Percentiles rank a stretch among this genome's conserved stretches.
Conservation (phyloP, 1,284 basidiomycete genomes). For the Rhodotorula sp. region DNA sequence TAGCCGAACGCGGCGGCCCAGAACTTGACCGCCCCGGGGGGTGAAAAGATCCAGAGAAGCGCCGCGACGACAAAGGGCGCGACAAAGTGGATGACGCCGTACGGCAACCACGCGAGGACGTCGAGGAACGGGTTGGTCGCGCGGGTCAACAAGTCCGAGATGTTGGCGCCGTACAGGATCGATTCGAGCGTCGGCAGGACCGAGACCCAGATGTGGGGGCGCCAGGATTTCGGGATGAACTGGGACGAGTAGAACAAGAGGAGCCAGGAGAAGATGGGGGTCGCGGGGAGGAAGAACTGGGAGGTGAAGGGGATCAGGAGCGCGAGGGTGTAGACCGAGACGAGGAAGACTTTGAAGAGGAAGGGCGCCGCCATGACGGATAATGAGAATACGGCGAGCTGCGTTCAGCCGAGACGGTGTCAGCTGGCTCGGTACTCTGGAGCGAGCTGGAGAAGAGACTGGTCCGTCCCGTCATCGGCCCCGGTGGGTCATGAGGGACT, state of each 20-base stretch:
- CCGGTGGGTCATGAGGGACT: not conserved
- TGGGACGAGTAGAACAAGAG: constrained; percentile 81
- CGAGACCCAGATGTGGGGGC: constrained; percentile 85
- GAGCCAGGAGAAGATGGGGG: constrained; percentile 72
- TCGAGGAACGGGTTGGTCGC: constrained; percentile 90
- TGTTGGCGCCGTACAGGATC: constrained; percentile 93
- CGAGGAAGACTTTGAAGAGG: constrained; percentile 76
- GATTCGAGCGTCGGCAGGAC: constrained; percentile 91
- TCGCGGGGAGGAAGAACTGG: constrained; percentile 89
- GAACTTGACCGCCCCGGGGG: constrained; percentile 70
- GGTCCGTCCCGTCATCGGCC: not conserved
- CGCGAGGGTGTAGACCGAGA: constrained; percentile 66
- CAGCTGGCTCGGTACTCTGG: not conserved
- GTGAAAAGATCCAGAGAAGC: constrained; percentile 75
- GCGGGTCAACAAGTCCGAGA: constrained; percentile 91
- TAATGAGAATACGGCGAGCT: constrained; percentile 69
- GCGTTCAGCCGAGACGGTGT: not conserved
- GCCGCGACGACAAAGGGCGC: constrained; percentile 77
- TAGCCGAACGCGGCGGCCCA: constrained; percentile 90
- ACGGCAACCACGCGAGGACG: constrained; percentile 92
- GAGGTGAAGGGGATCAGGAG: constrained; percentile 82
- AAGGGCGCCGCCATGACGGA: constrained; percentile 72
- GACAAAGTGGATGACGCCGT: constrained; percentile 87
- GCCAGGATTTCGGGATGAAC: constrained; percentile 72
- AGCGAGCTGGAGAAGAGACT: no score